Evolutionary conservation across 352 stramenopile genomes (phyloP).

Genomic region (Blastocystis sp.): DNA sequence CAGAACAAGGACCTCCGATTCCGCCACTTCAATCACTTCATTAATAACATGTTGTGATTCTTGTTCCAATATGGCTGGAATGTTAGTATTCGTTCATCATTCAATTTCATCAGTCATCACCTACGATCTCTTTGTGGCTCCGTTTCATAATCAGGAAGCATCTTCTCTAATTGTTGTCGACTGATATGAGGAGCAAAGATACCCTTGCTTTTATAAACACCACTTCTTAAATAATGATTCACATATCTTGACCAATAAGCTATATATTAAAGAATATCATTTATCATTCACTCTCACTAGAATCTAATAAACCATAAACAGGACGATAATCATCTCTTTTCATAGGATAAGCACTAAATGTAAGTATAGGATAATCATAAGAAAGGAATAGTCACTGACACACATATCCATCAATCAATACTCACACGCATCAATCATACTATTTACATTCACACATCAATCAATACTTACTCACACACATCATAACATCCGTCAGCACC

Average conservation of each 20-base stretch:
- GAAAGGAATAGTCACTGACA: neutral
- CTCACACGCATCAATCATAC: neutral
- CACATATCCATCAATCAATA: neutral
- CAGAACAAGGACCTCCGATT: slow-evolving; percentile 19
- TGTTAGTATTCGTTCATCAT: neutral
- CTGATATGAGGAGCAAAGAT: slow-evolving; percentile 62
- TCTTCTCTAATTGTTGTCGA: neutral
- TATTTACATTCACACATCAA: too few relatives aligned
- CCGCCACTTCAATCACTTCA: slow-evolving; percentile 50
- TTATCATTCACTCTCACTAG: neutral
- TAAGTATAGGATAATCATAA: neutral
- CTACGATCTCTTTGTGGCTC: neutral
- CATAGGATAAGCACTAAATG: slow-evolving; percentile 46
- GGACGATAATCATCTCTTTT: slow-evolving; percentile 49
- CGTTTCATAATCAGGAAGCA: slow-evolving; percentile 63
- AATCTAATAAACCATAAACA: slow-evolving; percentile 4
- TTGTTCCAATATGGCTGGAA: neutral
- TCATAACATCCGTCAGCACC: slow-evolving; percentile 61
- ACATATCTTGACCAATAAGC: slow-evolving; percentile 65
- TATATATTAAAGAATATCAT: neutral
- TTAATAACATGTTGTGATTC: slow-evolving; percentile 32
- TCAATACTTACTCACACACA: slow-evolving; percentile 36
- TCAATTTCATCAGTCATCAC: too few relatives aligned
- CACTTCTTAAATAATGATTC: slow-evolving; percentile 18
- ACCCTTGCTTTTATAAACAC: slow-evolving; percentile 32